Percentiles rank a stretch among this genome's conserved stretches.
Evolutionary conservation across 768 basidiomycete genomes (phyloP).

Genomic region (Mycena maculata): DNA sequence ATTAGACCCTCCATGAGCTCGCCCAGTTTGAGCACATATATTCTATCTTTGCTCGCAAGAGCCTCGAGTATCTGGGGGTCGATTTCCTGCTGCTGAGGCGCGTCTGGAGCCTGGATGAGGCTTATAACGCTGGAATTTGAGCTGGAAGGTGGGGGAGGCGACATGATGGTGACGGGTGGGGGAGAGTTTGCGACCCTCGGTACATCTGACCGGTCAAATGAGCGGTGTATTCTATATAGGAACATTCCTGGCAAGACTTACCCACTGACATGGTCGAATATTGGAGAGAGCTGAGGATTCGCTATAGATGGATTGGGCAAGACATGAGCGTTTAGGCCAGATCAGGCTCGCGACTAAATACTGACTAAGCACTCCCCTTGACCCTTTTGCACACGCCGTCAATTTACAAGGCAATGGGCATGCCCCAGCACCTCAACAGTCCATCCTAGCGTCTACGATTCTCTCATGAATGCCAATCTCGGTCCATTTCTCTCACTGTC

Average conservation of each 20-base stretch:
- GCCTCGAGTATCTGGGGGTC: slow-evolving; percentile 89
- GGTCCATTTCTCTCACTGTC: no score
- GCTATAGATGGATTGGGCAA: slow-evolving; percentile 22
- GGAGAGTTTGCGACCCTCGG: slow-evolving; percentile 15
- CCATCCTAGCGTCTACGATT: no score
- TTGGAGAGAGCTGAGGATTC: slow-evolving; percentile 8
- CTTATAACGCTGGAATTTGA: slow-evolving; percentile 30
- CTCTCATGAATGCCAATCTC: no score
- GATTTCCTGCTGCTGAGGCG: slow-evolving; percentile 55
- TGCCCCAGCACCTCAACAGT: no score
- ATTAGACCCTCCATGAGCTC: slow-evolving; percentile 87
- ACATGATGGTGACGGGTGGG: slow-evolving; percentile 34
- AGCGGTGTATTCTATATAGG: neutral
- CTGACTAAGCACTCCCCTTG: neutral
- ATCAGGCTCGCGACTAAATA: slow-evolving; percentile 7
- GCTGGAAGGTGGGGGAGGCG: slow-evolving; percentile 29
- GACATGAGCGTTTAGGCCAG: slow-evolving; percentile 24
- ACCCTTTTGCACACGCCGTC: no score
- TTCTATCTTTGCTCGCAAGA: slow-evolving; percentile 86
- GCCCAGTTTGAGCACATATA: slow-evolving; percentile 90
- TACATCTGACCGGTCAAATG: neutral
- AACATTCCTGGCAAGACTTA: neutral
- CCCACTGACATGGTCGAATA: slow-evolving; percentile 20
- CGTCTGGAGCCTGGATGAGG: slow-evolving; percentile 31
- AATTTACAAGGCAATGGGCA: no score